Evolutionary conservation across 1,139 yeast species (phyloP).

Genomic region (Tardiomyces blankii): DNA sequence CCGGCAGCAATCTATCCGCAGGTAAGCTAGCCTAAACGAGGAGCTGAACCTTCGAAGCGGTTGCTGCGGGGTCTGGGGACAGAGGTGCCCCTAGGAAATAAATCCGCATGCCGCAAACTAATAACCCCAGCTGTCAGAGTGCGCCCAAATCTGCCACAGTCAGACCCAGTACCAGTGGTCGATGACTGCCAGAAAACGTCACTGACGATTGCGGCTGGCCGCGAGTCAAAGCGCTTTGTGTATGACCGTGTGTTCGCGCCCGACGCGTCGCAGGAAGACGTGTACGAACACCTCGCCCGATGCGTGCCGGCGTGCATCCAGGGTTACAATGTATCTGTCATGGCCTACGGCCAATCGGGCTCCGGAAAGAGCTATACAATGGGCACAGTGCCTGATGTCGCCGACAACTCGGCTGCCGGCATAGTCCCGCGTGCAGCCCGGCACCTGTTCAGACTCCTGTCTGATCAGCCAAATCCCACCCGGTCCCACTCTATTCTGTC

Average conservation of each 20-base stretch:
- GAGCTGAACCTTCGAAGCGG: too few relatives aligned
- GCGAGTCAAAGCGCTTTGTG: constrained; percentile 8
- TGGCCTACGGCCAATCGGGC: constrained; percentile 27
- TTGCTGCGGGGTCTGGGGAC: too few relatives aligned
- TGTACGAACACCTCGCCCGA: constrained; percentile 13
- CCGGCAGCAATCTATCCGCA: too few relatives aligned
- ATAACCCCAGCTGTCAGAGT: too few relatives aligned
- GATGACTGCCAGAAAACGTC: neutral
- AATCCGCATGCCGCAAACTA: too few relatives aligned
- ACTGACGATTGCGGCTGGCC: neutral
- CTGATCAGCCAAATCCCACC: neutral
- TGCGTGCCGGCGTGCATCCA: constrained; percentile 55
- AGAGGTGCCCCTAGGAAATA: too few relatives aligned
- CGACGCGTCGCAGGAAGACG: constrained; percentile 12
- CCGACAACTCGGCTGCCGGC: neutral
- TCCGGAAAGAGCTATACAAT: constrained; percentile 25
- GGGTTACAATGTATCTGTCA: constrained; percentile 22
- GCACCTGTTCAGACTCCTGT: neutral
- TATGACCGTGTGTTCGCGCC: constrained; percentile 16
- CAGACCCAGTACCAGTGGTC: neutral
- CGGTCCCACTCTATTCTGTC: too few relatives aligned
- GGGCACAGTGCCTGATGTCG: constrained; percentile 26
- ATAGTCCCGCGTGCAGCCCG: neutral
- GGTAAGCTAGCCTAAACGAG: too few relatives aligned
- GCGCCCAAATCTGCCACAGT: too few relatives aligned